Base-by-base conservation (phyloP, 2,329 filamentous ascomycete genomes). In the Neoscytalidium dimidiatum region DNA sequence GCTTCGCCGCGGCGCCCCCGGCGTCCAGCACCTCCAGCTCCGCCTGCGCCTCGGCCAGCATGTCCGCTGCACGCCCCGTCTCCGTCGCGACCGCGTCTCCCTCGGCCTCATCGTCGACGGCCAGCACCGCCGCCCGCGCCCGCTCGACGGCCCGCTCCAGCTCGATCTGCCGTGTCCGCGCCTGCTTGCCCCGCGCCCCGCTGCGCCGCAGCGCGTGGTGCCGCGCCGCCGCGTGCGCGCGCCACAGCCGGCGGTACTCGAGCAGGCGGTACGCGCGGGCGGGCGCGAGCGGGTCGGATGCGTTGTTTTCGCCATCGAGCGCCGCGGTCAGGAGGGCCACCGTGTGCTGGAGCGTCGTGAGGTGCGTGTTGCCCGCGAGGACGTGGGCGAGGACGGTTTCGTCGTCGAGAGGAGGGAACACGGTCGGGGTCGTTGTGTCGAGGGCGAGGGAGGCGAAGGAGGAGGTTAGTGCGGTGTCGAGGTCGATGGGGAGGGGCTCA, bases 161-260 rank as follows among this genome's bases (percentile, higher is more conserved):
- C 3, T 85, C 84, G 57, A 88, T 86, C 19, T 95, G 77, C 1
- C 88, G 86, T 71, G 95, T 94, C n/a, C 92, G 83, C 0, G 92
- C 92, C 66, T 90, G 85, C 73, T 90, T 80, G 0, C 92, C 92
- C 46, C 92, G 81, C 1, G 90, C 85, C 35, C 92, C 92, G 71
- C 91, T 94, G 60, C 91, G 83, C 44, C 92, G 78, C 46, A 87
- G 83, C 7, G 92, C 91, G 72, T 92, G 88, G 69, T 93, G 91
- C 71, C 92, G 88, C 0, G 88, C 84, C 21, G 88, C 83, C 64
- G 90, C 91, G 3, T 93, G 79, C 6, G 86, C 83, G 70, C 85
- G 84, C 68, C 86, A 83, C 41, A 90, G 80, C 23, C 87, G 82
- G 67, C 88, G 84, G 70, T 91, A 85, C 28, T 84, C 85, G 28